Base-by-base conservation (phyloP, 148 eudicot species). In the Fagopyrum tataricum region DNA sequence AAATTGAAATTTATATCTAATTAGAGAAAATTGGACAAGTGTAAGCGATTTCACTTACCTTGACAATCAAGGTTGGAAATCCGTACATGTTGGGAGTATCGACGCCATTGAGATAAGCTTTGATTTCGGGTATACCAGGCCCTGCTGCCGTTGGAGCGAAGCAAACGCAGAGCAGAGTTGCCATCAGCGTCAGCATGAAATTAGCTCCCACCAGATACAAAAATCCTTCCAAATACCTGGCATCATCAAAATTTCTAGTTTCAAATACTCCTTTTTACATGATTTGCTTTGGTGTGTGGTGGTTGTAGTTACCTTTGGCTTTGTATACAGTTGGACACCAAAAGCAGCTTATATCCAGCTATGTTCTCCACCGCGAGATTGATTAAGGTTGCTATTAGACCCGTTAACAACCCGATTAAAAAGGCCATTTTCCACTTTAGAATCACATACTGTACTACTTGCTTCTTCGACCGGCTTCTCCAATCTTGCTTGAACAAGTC, bases 101-200 rank as follows among this genome's bases (percentile, higher is more conserved):
- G 48, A 91, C 84, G 71, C 97, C 95, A 72, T 92, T 92, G 23
- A 92, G 90, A 75, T 92, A 89, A 47, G 97, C 97, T 82, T 92
- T 92, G 51, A 92, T 92, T 75, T 92, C 97, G 6, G 97, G 95
- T 40, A 89, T 89, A 9, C 97, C 97, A 68, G 97, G 97, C 62
- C 97, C 97, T 67, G 97, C 97, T 5, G 95, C 97, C 24, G 95
- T 89, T 43, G 97, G 97, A 70, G 97, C 97, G 59, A 92, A 92
- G 31, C 76, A 86, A 23, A 89, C 91, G 31, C 91, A 89, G 12
- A 92, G 81, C 76, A 85, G 68, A 41, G 97, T 81, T 31, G 97
- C 87, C 13, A 84, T 81, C 71, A 85, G 76, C 44, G 97, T 87
- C 69, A 89, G 75, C 62, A 84, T 31, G 67, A 92, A 86, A 75